A percentile compares a stretch with the other conserved stretches of the same genome.
Conservation (phyloP, 139 green algal species). For the Haematococcus sp. region DNA sequence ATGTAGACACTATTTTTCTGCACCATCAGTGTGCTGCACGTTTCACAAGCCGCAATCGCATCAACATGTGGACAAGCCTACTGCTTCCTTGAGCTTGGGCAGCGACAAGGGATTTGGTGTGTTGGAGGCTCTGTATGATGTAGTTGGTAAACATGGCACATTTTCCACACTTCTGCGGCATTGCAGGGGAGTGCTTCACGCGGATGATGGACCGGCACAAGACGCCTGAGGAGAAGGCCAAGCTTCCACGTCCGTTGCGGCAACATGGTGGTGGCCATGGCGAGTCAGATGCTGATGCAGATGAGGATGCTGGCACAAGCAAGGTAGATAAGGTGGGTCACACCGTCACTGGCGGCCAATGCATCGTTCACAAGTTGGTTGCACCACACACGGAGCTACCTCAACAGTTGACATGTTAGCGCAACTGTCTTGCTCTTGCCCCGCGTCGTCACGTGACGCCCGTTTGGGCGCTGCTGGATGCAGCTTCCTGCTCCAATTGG, state of each 20-base stretch:
- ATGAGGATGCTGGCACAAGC: background rate
- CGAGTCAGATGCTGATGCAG: background rate
- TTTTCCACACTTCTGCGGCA: slow-evolving; percentile 5
- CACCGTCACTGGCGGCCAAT: no score
- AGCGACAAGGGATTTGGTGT: no score
- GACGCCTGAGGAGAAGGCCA: slow-evolving; percentile 7
- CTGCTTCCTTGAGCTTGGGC: no score
- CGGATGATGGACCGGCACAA: slow-evolving; percentile 12
- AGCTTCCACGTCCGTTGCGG: slow-evolving; percentile 1
- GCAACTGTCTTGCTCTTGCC: no score
- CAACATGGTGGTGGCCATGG: background rate
- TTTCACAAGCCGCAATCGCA: background rate
- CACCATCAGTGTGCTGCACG: no score
- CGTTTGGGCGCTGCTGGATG: no score
- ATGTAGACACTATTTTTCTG: background rate
- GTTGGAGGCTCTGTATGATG: background rate
- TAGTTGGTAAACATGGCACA: background rate
- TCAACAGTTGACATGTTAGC: no score
- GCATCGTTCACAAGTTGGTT: no score
- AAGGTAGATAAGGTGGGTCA: background rate
- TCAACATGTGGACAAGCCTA: no score
- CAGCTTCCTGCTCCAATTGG: background rate
- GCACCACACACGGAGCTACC: no score
- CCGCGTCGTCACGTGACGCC: no score
- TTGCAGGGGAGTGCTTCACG: slow-evolving; percentile 38